Evolutionary conservation across 148 eudicot species (phyloP), one percentile per base, ranked within the genome.

Genomic region (Rhododendron kiyosumense): DNA sequence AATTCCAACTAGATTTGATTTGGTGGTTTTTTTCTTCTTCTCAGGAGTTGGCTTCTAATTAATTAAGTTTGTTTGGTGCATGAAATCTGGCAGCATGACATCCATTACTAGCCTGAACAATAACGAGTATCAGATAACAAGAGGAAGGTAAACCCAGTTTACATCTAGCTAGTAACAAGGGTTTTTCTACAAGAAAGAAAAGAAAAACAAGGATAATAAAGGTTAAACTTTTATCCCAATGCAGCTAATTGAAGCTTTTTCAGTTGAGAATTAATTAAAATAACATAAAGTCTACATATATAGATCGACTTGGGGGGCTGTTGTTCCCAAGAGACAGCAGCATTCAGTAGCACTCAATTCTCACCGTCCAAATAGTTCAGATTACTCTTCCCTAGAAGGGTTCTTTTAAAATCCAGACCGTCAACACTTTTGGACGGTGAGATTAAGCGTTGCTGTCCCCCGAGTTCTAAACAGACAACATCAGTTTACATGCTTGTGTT

Each of bases 81-180:
- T 83, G 43, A 81, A 65, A 18, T 87, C 30, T 87, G 87, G 92
- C 98, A 95, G 98, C 89, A 89, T 90, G 82, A 91, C 99, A 87
- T 95, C 95, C 34, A 92, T 97, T 83, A 97, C 95, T 77, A 98
- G 99, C 59, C 90, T 97, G 87, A 97, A 95, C 90, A 97, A 97
- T 87, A 97, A 97, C 63, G 98, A 97, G 86, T 95, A 95, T 88
- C 99, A 97, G 89, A 93, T 97, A 84, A 84, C 99, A 38, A 93
- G 99, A 90, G 99, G 87, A 91, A 95, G 98, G 99, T 97, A 41
- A 89, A 26, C 30, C 34, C 48, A 79, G 20, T 18, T 81, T 86
- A 18, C 3, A 22, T 11, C 14, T 65, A n/a, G 8, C 1, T 26
- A 1, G 18, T 52, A 13, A 52, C 59, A 8, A 52, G 5, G 20